Base-by-base conservation (phyloP, 1,284 basidiomycete species). In the Prillingera fragicola region DNA sequence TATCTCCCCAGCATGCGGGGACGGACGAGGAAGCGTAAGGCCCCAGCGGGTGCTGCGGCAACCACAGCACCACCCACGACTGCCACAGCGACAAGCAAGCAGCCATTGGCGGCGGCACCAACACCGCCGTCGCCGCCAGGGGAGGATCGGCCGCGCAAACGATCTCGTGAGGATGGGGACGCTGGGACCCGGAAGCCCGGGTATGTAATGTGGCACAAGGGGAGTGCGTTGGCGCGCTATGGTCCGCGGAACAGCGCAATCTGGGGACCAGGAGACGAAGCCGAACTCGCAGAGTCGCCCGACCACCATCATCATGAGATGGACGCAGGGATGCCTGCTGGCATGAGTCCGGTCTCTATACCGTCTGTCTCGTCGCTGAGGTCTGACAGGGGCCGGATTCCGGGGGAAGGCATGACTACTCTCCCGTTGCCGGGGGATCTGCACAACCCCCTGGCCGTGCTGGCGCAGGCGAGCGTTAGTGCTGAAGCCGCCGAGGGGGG, bases 1-100 rank as follows among this genome's bases (percentile, higher is more conserved):
- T 65, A 59, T 28, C 48, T 60, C 13, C 63, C 63, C 3, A 50
- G 45, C 13, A 40, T 61, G 43, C 31, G 63, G n/a, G 63, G 63
- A 2, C 60, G 56, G 48, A 65, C 50, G 18, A 52, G 55, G 35
- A 53, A 51, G 25, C 45, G 47, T 29, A 56, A 51, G 35, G 38
- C n/a, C n/a, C n/a, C n/a, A n/a, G n/a, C n/a, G n/a, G n/a, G 37
- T 15, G 33, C 22, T 28, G 25, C 10, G 28, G 18, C 2, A 2
- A 14, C 22, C 18, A 24, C 21, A 7, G 18, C 17, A 26, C 15
- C 28, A 28, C 13, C 21, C 21, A 41, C 27, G 33, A 31, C 15
- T 38, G n/a, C 19, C 29, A 33, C 24, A 3, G 41, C 10, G 21
- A 38, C 13, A n/a, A 15, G 33, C 33, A 49, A n/a, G 40, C 38